Evolutionary conservation across 768 basidiomycete genomes (phyloP).

Genomic region (Ramaria rubella): DNA sequence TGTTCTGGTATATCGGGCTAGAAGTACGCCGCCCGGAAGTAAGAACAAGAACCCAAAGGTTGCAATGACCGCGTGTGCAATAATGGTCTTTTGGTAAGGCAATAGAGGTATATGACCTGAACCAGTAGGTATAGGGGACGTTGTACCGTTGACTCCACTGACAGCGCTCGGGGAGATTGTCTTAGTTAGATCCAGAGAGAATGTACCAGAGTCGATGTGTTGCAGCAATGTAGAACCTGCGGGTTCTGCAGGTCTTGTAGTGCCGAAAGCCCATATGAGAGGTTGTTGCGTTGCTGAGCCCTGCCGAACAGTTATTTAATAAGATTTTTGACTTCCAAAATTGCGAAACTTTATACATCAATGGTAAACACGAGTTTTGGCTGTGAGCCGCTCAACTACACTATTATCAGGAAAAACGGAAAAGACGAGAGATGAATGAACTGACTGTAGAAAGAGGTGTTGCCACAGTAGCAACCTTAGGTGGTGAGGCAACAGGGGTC

Average conservation of each 20-base stretch:
- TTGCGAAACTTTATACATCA: constrained; percentile 27
- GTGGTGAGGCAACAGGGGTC: constrained; percentile 44
- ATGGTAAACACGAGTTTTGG: constrained; percentile 47
- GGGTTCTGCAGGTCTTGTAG: constrained; percentile 39
- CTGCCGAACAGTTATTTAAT: not conserved
- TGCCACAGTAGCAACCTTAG: constrained; percentile 40
- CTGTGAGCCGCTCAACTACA: constrained; percentile 25
- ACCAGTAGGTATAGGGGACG: constrained; percentile 10
- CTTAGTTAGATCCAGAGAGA: constrained; percentile 44
- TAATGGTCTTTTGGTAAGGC: constrained; percentile 42
- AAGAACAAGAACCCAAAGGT: constrained; percentile 46
- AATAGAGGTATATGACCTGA: constrained; percentile 28
- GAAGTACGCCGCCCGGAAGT: constrained; percentile 45
- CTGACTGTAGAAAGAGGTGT: constrained; percentile 33
- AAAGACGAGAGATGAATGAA: constrained; percentile 11
- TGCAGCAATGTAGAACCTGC: constrained; percentile 39
- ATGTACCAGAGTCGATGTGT: constrained; percentile 40
- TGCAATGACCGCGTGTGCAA: constrained; percentile 50
- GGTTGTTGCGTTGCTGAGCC: constrained; percentile 29
- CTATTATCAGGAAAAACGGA: constrained; percentile 25
- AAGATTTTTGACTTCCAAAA: not conserved
- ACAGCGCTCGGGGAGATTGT: constrained; percentile 16
- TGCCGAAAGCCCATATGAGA: constrained; percentile 58
- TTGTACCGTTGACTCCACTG: constrained; percentile 9
- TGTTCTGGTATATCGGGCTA: constrained; percentile 50